Percentiles rank a stretch among this genome's conserved stretches.
phyloP scores from a whole-genome alignment of 257 asterid species.

The Catharanthus roseus region DNA sequence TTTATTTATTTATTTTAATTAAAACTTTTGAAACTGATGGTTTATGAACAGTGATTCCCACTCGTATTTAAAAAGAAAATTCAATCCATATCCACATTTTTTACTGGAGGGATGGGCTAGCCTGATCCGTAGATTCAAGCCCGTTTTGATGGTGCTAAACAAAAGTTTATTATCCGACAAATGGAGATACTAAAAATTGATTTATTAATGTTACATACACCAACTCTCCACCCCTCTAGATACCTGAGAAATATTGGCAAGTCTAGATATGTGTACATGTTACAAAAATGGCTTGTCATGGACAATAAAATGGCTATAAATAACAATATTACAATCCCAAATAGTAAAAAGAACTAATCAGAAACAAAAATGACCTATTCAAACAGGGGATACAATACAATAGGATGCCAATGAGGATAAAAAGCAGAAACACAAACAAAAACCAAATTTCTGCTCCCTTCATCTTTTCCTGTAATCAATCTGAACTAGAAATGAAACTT shows the following conservation, averaged over 20 bases:
- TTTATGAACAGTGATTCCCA: too few relatives aligned
- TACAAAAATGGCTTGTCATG: background rate
- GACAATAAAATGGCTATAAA: background rate
- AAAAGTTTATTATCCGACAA: too few relatives aligned
- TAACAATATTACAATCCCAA: background rate
- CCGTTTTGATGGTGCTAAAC: too few relatives aligned
- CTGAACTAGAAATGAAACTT: constrained; percentile 7
- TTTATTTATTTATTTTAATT: too few relatives aligned
- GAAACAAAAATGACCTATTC: constrained; percentile 1
- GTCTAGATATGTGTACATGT: background rate
- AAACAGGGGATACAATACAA: constrained; percentile 7
- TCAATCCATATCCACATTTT: too few relatives aligned
- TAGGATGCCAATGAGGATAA: constrained; percentile 17
- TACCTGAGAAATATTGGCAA: background rate
- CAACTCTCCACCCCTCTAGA: too few relatives aligned
- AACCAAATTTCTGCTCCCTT: constrained; percentile 33
- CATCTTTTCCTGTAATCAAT: constrained; percentile 19
- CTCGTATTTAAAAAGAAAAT: too few relatives aligned
- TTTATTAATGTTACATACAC: too few relatives aligned
- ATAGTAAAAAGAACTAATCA: background rate
- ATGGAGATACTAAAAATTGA: too few relatives aligned
- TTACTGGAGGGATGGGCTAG: too few relatives aligned
- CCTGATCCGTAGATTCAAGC: too few relatives aligned
- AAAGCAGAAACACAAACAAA: constrained; percentile 45
- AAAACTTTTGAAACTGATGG: too few relatives aligned